phyloP scores from a whole-genome alignment of 2,329 filamentous ascomycete genomes.

The Talaromyces funiculosus region DNA sequence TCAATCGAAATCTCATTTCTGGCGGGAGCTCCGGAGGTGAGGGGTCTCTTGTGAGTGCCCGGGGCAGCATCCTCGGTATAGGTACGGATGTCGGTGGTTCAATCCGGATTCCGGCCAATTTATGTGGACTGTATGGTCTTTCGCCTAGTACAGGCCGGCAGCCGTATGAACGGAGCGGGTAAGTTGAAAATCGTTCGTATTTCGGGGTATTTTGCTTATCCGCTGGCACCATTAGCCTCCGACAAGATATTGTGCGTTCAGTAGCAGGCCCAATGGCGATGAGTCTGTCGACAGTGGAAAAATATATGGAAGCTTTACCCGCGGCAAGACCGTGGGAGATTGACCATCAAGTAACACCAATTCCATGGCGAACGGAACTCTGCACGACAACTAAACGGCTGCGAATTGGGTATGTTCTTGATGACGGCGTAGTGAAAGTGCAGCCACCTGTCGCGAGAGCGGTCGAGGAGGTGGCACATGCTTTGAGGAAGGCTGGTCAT shows the following conservation, averaged over 20 bases:
- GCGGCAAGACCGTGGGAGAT: constrained; percentile 27
- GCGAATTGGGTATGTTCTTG: constrained; percentile 56
- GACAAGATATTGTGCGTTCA: constrained; percentile 24
- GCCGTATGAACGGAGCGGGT: constrained; percentile 31
- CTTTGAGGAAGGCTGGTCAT: constrained; percentile 52
- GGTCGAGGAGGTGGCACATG: constrained; percentile 49
- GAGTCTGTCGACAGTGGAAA: constrained; percentile 23
- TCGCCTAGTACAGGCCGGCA: constrained; percentile 35
- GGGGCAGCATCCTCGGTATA: constrained; percentile 55
- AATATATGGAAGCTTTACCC: constrained; percentile 31
- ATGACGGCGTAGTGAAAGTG: constrained; percentile 56
- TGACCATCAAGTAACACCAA: constrained; percentile 31
- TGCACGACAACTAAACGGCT: constrained; percentile 32
- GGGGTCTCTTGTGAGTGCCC: constrained; percentile 54
- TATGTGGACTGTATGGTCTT: constrained; percentile 27
- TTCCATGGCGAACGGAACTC: constrained; percentile 32
- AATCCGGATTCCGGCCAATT: constrained; percentile 35
- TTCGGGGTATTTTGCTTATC: constrained; percentile 10
- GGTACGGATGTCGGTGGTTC: constrained; percentile 56
- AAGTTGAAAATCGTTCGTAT: constrained; percentile 15
- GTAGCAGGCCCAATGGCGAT: constrained; percentile 27
- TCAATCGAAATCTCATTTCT: constrained; percentile 54
- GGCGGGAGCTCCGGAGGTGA: constrained; percentile 65
- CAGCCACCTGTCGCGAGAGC: constrained; percentile 57
- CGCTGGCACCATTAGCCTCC: constrained; percentile 16